Percentiles rank a stretch among this genome's conserved stretches.
Evolutionary conservation across 306 rosid genomes (phyloP).

Genomic region (Comarum palustre): DNA sequence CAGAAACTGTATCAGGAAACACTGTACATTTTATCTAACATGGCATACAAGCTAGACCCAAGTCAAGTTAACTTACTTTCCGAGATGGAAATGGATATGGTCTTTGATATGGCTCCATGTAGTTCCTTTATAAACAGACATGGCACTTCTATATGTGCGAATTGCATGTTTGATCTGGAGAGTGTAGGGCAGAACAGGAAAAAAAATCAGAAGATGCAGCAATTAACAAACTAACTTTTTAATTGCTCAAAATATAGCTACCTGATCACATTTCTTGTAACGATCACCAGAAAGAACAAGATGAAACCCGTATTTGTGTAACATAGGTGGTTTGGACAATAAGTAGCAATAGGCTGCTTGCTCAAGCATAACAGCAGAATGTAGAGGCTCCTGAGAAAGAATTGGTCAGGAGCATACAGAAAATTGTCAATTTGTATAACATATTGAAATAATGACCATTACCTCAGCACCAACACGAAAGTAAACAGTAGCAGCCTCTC

Average conservation of each 20-base stretch:
- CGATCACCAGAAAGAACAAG: constrained; percentile 98
- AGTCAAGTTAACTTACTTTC: constrained; percentile 66
- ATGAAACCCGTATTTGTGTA: constrained; percentile 95
- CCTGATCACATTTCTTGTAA: constrained; percentile 93
- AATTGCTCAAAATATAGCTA: constrained; percentile 30
- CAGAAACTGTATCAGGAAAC: constrained; percentile 31
- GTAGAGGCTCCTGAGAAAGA: constrained; percentile 67
- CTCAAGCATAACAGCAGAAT: constrained; percentile 96
- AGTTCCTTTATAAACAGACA: constrained; percentile 78
- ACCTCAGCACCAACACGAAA: constrained; percentile 96
- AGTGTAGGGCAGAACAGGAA: constrained; percentile 2
- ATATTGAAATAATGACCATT: constrained; percentile 23
- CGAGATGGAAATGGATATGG: constrained; percentile 91
- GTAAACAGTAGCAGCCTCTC: constrained; percentile 87
- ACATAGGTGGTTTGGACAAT: constrained; percentile 85
- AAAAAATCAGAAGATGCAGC: constrained; percentile 18
- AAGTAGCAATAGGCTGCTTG: constrained; percentile 96
- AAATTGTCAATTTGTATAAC: constrained; percentile 13
- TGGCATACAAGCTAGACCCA: constrained; percentile 11
- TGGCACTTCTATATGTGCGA: constrained; percentile 78
- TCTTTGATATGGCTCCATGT: constrained; percentile 85
- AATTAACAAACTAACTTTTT: constrained; percentile 6
- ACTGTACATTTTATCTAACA: constrained; percentile 14
- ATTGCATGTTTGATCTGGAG: constrained; percentile 89
- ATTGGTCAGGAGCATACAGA: constrained; percentile 36